phyloP scores from a whole-genome alignment of 1,284 basidiomycete species.

The Thecaphora thlaspeos region DNA sequence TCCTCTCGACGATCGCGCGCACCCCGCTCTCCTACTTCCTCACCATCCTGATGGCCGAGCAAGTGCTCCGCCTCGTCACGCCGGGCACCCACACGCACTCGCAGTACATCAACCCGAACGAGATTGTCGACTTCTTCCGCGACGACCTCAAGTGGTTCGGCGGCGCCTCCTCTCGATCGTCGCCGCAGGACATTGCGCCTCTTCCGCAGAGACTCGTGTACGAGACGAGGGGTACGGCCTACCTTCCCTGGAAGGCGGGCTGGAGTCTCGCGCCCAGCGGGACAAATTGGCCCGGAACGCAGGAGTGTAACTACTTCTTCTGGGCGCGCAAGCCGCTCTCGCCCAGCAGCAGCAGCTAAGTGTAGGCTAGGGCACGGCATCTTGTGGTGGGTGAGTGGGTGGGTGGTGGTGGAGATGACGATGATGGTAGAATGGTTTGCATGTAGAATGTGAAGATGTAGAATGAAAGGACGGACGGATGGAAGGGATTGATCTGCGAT shows the following conservation, averaged over 20 bases:
- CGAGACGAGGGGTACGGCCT: slow-evolving; percentile 49
- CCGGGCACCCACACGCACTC: slow-evolving; percentile 87
- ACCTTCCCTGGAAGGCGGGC: slow-evolving; percentile 39
- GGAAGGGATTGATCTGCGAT: too few relatives aligned
- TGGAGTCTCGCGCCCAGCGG: slow-evolving; percentile 34
- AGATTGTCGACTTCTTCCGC: slow-evolving; percentile 82
- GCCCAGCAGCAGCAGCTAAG: too few relatives aligned
- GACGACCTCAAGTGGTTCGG: slow-evolving; percentile 61
- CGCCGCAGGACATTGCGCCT: not conserved
- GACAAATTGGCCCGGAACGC: slow-evolving; percentile 20
- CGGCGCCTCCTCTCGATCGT: slow-evolving; percentile 6
- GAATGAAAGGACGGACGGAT: too few relatives aligned
- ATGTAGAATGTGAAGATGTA: too few relatives aligned
- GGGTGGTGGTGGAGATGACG: too few relatives aligned
- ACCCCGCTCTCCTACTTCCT: slow-evolving; percentile 85
- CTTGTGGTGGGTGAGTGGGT: too few relatives aligned
- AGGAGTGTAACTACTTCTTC: slow-evolving; percentile 56
- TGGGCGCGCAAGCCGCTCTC: slow-evolving; percentile 48
- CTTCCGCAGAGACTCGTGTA: slow-evolving; percentile 40
- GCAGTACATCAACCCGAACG: slow-evolving; percentile 85
- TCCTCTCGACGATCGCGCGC: slow-evolving; percentile 93
- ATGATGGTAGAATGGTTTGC: too few relatives aligned
- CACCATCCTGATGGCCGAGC: slow-evolving; percentile 86
- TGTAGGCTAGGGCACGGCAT: too few relatives aligned
- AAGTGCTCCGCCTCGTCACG: slow-evolving; percentile 74